A percentile compares a stretch with the other conserved stretches of the same genome.
These are phyloP conservation scores for Heterobasidion occidentale DNA, from an alignment of 1,284 basidiomycete species.

Conservation along the genomic window DNA sequence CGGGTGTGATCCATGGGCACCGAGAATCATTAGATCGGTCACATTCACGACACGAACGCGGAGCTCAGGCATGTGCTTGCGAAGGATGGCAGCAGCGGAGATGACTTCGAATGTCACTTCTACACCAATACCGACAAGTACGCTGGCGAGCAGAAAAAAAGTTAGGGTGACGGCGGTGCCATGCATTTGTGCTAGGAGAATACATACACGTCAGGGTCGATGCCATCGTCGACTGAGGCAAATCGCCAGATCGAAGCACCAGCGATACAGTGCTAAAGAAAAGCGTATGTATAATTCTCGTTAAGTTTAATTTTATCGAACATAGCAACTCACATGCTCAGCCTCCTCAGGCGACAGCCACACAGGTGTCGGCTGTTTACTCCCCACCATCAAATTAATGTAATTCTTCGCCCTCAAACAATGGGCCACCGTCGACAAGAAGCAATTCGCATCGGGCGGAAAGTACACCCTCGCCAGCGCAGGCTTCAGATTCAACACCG, in stretches of 20 bases:
- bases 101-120: conserved; percentile 74
- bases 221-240: conserved; percentile 59
- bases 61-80: conserved; percentile 51
- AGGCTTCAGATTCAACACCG: conserved; percentile 72
- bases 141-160: conserved; percentile 23
- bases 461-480: conserved; percentile 76
- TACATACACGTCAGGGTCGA: conserved; percentile 57
- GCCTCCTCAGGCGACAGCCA: conserved; percentile 65
- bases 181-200: neutral
- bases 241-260: conserved; percentile 74
- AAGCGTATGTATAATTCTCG: neutral
- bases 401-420: conserved; percentile 80
- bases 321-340: conserved; percentile 29
- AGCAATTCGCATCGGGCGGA: conserved; percentile 86
- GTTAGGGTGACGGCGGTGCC: neutral
- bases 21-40: conserved; percentile 77
- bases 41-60: conserved; percentile 79
- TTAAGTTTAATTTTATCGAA: neutral
- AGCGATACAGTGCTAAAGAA: conserved; percentile 57
- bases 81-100: conserved; percentile 69
- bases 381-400: conserved; percentile 80
- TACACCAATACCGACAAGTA: conserved; percentile 69
- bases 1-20: conserved; percentile 60
- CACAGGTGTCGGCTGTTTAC: conserved; percentile 71
- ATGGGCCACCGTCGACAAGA: conserved; percentile 75